Base-by-base conservation (phyloP, 2,329 filamentous ascomycete species). In the Bisporella sp. region DNA sequence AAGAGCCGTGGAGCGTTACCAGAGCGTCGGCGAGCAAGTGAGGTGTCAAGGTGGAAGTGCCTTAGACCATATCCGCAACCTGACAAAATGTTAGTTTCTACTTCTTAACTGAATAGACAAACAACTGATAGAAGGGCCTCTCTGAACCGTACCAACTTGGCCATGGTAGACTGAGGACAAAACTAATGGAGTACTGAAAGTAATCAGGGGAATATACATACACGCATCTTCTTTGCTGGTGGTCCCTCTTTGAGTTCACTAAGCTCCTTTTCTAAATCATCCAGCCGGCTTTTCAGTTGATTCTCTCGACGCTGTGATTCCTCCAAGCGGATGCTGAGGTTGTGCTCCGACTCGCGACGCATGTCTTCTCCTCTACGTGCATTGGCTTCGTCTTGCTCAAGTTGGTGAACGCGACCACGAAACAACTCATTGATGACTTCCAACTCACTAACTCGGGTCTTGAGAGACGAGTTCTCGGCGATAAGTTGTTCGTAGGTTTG, bases 341-440 rank as follows among this genome's bases (percentile, higher is more conserved):
- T 73, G 42, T 70, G 69, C 59, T 79, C 76, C 32, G 75, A 76
- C 57, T 79, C 76, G 46, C 73, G 71, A 50, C 71, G 70, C 59
- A 82, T 74, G 52, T 82, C 77, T 53, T 82, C 71, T 57, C 79
- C 75, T 63, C 82, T 70, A 63, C 84, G 71, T 47, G 85, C 80
- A 45, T 78, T 82, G 45, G 79, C 79, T 64, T 92, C 87, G 62
- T 85, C 85, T 58, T 84, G 80, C 65, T 95, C 89, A 9, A 93
- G 75, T 64, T 93, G 77, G 65, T 82, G 68, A 40, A 96, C 82
- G 8, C 85, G 80, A 37, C 84, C 84, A 46, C 84, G 77, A 67
- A 89, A 90, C 42, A 91, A 74, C 64, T 87, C 86, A 62, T 91
- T 96, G 73, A 99, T 96, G 47, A 99, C 80, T 66, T 99, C 93